A percentile compares a stretch with the other conserved stretches of the same genome.
These are phyloP conservation scores for Fagus crenata DNA, from an alignment of 306 rosid species.

Conservation along the genomic window DNA sequence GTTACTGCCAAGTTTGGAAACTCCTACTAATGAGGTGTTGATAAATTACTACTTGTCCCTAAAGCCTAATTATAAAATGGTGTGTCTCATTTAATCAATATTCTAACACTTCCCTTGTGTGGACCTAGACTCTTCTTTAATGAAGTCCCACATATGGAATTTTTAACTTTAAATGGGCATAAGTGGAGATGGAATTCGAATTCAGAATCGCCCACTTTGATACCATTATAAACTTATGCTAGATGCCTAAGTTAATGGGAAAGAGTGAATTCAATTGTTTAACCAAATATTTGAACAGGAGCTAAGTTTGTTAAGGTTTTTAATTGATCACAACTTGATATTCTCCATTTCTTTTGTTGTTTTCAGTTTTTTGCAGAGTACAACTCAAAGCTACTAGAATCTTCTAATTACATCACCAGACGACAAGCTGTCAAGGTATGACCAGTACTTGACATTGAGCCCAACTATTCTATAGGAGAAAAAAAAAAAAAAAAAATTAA, in stretches of 20 bases:
- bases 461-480: conserved; percentile 1
- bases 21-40: background rate
- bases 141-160: background rate
- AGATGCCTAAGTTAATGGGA: background rate
- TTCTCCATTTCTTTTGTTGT: conserved; percentile 23
- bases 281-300: background rate
- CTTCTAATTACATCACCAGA: conserved; percentile 91
- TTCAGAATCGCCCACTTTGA: background rate
- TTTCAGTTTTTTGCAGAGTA: conserved; percentile 87
- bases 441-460: conserved; percentile 17
- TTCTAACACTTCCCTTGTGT: background rate
- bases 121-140: background rate
- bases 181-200: background rate
- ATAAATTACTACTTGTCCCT: background rate
- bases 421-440: conserved; percentile 96
- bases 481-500: background rate
- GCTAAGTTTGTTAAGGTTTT: conserved; percentile 2
- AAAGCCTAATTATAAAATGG: background rate
- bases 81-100: background rate
- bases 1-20: background rate
- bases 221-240: background rate
- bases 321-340: conserved; percentile 19
- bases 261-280: background rate
- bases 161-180: background rate
- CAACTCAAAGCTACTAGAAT: conserved; percentile 88